These are phyloP conservation scores for Macadamia tetraphylla DNA, from an alignment of 164 flowering plant genomes.

Conservation along the genomic window DNA sequence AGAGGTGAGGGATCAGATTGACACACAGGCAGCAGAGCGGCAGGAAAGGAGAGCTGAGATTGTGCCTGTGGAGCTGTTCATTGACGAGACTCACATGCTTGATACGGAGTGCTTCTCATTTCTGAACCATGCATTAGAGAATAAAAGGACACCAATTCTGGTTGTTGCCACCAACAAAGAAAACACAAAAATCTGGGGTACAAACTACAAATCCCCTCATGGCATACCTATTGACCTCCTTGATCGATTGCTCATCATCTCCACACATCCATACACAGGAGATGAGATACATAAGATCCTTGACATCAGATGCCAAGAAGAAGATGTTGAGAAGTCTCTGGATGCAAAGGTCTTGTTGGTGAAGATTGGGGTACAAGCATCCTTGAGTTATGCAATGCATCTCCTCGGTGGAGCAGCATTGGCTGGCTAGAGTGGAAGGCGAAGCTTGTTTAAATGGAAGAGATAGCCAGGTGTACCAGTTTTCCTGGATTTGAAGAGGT, in stretches of 20 bases:
- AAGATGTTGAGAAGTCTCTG: slow-evolving; percentile 88
- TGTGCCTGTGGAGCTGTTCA: slow-evolving; percentile 93
- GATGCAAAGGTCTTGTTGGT: slow-evolving; percentile 72
- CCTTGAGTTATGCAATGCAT: slow-evolving; percentile 76
- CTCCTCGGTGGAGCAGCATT: slow-evolving; percentile 75
- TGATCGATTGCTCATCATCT: slow-evolving; percentile 82
- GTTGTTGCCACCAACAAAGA: slow-evolving; percentile 95
- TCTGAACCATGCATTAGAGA: slow-evolving; percentile 88
- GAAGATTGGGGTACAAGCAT: slow-evolving; percentile 28
- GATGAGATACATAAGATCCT: slow-evolving; percentile 75
- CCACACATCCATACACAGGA: slow-evolving; percentile 81
- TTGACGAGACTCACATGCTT: slow-evolving; percentile 98
- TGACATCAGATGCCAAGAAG: slow-evolving; percentile 88
- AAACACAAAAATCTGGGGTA: slow-evolving; percentile 63
- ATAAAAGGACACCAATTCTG: slow-evolving; percentile 88
- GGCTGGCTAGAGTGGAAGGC: slow-evolving; percentile 89
- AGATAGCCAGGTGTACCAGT: slow-evolving; percentile 67
- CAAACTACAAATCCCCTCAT: slow-evolving; percentile 94
- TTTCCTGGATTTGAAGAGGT: slow-evolving; percentile 88
- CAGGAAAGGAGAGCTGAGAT: slow-evolving; percentile 99
- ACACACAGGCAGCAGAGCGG: slow-evolving; percentile 94
- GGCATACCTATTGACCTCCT: slow-evolving; percentile 93
- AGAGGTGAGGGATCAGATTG: slow-evolving; percentile 91
- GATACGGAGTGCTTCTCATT: slow-evolving; percentile 96
- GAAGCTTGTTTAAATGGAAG: slow-evolving; percentile 73